Evolutionary conservation across 192 early-diverging fungal species (phyloP), one percentile per base, ranked within the genome.

Genomic region (Lobosporangium transversale): DNA sequence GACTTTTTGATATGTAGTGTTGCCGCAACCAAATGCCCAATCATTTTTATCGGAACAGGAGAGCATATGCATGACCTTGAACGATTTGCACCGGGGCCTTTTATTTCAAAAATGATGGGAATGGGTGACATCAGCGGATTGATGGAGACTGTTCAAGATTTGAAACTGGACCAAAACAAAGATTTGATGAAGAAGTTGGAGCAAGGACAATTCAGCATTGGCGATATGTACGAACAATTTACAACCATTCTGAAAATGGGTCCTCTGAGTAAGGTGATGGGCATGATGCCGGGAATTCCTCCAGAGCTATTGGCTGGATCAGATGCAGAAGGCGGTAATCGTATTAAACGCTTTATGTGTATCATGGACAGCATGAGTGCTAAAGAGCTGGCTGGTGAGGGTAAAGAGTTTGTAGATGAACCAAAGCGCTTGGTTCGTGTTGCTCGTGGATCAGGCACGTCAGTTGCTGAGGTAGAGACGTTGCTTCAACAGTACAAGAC

Each of bases 321-420:
- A 27, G 87, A 91, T 52, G 75, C 85, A 50, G 78, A 84, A 43
- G 90, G 90, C 18, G 70, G 80, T 24, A 80, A 81, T 37, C 66
- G 85, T 29, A 79, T 92, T 57, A 91, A 91, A 61, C 80, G 85
- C 18, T 93, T 92, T 74, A 91, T 95, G 90, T 93, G 91, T 60
- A 91, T 97, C 69, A 94, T 98, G 88, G 97, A 98, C 73, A 94
- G 92, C 66, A 98, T 98, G 97, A 98, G 88, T 4, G 94, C 97
- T 17, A 35, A 62, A 59, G 97, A 98, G 79, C 82, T 98, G 27
- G 92, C 91, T 66, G 89, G 92, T 65, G 96, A 97, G 67, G 93
- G 89, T 29, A 92, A 91, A 57, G 44, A 90, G n/a, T 97, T 98
- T 78, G 69, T 76, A 1, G 83, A 89, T 18, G 85, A 97, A 48